Evolutionary conservation across 2,329 filamentous ascomycete species (phyloP).

Genomic region (Sclerotinia subarctica): DNA sequence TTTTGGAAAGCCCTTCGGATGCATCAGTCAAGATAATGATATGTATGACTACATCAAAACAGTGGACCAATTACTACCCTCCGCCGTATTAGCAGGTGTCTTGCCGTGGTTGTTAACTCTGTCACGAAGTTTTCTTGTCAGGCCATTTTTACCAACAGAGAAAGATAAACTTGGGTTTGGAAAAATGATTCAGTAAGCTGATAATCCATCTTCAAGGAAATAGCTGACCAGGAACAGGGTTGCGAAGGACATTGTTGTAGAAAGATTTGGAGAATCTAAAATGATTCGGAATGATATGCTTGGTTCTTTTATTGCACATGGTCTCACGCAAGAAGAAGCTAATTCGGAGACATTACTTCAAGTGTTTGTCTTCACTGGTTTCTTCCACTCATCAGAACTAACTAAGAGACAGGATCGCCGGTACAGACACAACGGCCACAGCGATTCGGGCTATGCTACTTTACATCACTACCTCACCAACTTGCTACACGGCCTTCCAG

Average conservation of each 20-base stretch:
- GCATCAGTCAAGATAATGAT: slow-evolving; percentile 47
- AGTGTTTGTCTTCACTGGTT: slow-evolving; percentile 19
- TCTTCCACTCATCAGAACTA: neutral
- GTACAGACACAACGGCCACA: slow-evolving; percentile 56
- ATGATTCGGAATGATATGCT: slow-evolving; percentile 52
- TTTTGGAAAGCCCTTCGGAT: slow-evolving; percentile 50
- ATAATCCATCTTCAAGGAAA: too few relatives aligned
- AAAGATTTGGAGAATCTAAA: slow-evolving; percentile 45
- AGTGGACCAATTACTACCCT: slow-evolving; percentile 43
- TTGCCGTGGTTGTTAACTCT: slow-evolving; percentile 44
- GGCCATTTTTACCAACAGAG: slow-evolving; percentile 43
- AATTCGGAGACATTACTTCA: slow-evolving; percentile 27
- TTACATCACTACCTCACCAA: slow-evolving; percentile 23
- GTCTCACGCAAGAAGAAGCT: slow-evolving; percentile 27
- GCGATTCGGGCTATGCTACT: slow-evolving; percentile 42
- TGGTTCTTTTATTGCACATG: slow-evolving; percentile 43
- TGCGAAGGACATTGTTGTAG: slow-evolving; percentile 46
- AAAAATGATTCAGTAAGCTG: slow-evolving; percentile 45
- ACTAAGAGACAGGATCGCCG: slow-evolving; percentile 43
- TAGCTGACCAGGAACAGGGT: slow-evolving; percentile 23
- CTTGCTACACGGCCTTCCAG: slow-evolving; percentile 19
- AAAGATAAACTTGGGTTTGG: slow-evolving; percentile 43
- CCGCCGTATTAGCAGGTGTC: slow-evolving; percentile 45
- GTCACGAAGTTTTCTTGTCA: slow-evolving; percentile 43
- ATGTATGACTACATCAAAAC: slow-evolving; percentile 48